Evolutionary conservation across 805 yeast species (phyloP), one percentile per base, ranked within the genome.

Genomic region (Saturnispora serradocipensis): DNA sequence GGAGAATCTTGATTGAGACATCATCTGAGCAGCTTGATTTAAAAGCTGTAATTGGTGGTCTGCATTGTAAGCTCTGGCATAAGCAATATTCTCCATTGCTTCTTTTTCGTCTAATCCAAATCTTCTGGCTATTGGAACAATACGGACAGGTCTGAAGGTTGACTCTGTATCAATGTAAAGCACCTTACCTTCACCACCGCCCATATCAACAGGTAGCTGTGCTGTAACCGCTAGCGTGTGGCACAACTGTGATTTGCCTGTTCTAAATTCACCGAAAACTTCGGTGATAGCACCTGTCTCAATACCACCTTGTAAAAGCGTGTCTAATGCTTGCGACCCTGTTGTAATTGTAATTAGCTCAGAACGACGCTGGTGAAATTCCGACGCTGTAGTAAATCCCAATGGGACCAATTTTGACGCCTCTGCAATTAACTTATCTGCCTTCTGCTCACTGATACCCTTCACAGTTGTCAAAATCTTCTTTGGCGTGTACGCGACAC

Each of bases 151-250:
- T 64, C 99, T 77, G 67, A 93, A 93, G 2, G 99, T 93, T 18
- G 97, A 97, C 65, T 91, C 99, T 0, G 98, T 91, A 63, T 93
- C 99, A 54, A 93, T 90, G 65, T 87, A 93, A 51, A 93, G 73
- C 67, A 97, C 91, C 68, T 93, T 89, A 34, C 99, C 99, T 71
- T 93, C 99, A 48, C 97, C 99, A 54, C 99, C 99, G 40, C 97
- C 97, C 85, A 86, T 84, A 64, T 90, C 97, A 48, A 91, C 80
- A 4, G 98, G 98, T 51, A 93, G 73, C 68, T 91, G 99, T 67
- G 98, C 91, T 2, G 97, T 91, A 6, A 93, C 96, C 0, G 98
- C 96, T 51, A 93, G 74, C 1, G 98, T 93, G 66, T 93, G 99
- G 68, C 99, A 93, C 45, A 93, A 71, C 72, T 93, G 99, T 4